Evolutionary conservation across 2,329 filamentous ascomycete species (phyloP).

Genomic region (Cercospora nicotianae): DNA sequence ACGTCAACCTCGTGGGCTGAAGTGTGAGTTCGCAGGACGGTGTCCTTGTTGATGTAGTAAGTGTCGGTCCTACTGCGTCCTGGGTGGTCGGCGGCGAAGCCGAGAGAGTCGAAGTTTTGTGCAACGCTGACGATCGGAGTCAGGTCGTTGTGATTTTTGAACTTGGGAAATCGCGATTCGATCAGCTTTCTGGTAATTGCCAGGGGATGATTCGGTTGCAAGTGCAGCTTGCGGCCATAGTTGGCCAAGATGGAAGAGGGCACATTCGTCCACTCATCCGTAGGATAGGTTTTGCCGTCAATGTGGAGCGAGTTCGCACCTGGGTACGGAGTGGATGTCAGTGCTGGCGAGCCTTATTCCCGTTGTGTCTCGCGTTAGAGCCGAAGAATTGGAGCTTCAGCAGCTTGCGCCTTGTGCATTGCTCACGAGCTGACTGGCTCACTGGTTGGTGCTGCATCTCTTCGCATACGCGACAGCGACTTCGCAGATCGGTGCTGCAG

Average conservation of each 20-base stretch:
- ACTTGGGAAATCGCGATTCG: slow-evolving; percentile 81
- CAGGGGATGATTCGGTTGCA: slow-evolving; percentile 87
- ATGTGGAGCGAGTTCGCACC: slow-evolving; percentile 47
- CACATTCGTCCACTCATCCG: slow-evolving; percentile 83
- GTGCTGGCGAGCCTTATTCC: slow-evolving; percentile 1
- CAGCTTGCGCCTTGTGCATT: neutral
- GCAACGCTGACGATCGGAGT: slow-evolving; percentile 79
- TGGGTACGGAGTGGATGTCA: neutral
- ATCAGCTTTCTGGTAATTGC: slow-evolving; percentile 89
- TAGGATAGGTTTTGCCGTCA: slow-evolving; percentile 63
- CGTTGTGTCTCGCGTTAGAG: neutral
- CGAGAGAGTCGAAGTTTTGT: slow-evolving; percentile 96
- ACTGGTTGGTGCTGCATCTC: neutral
- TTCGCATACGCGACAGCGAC: neutral
- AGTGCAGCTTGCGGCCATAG: slow-evolving; percentile 76
- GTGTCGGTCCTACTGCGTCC: slow-evolving; percentile 87
- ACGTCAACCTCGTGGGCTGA: slow-evolving; percentile 87
- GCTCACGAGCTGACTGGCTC: neutral
- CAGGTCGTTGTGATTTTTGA: slow-evolving; percentile 73
- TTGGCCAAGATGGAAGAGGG: slow-evolving; percentile 72
- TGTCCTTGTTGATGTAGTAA: slow-evolving; percentile 86
- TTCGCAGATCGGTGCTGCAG: neutral
- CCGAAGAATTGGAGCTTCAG: slow-evolving; percentile 8
- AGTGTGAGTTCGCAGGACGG: slow-evolving; percentile 87
- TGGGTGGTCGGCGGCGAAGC: slow-evolving; percentile 83